Percentiles rank a stretch among this genome's conserved stretches.
Conservation (phyloP, 176 grass and related monocot genomes). For the Saccharum officinarum region DNA sequence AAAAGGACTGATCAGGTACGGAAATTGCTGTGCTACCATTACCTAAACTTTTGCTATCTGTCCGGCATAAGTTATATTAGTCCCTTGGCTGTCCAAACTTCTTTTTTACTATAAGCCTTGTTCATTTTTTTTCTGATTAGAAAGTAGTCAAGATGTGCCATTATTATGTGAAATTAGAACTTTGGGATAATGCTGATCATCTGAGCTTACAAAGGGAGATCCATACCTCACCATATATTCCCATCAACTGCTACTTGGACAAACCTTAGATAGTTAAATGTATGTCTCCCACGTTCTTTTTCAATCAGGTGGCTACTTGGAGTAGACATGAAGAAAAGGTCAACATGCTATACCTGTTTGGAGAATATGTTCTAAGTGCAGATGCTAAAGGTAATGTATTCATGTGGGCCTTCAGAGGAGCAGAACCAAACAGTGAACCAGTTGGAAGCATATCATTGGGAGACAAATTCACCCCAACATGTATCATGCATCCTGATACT, state of each 20-base stretch:
- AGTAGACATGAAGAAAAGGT: conserved; percentile 84
- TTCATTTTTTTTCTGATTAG: background rate
- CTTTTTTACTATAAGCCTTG: background rate
- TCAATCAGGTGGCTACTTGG: conserved; percentile 77
- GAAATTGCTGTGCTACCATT: background rate
- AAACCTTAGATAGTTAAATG: background rate
- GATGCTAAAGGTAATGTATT: conserved; percentile 80
- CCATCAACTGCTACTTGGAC: background rate
- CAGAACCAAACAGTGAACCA: conserved; percentile 65
- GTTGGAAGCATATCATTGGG: conserved; percentile 73
- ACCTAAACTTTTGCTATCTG: background rate
- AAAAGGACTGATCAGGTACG: conserved; percentile 77
- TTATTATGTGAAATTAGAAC: background rate
- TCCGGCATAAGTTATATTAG: background rate
- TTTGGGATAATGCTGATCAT: background rate
- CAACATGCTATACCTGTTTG: conserved; percentile 70
- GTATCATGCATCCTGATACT: conserved; percentile 96
- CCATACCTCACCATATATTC: background rate
- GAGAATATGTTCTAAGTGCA: conserved; percentile 78
- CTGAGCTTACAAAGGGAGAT: conserved; percentile 18
- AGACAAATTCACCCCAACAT: conserved; percentile 74
- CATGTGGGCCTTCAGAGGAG: conserved; percentile 88
- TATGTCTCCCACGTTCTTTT: conserved; percentile 21
- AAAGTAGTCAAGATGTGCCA: background rate
- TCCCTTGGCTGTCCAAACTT: background rate